phyloP scores from a whole-genome alignment of 1,284 basidiomycete genomes.

The Paramarasmius palmivorus region DNA sequence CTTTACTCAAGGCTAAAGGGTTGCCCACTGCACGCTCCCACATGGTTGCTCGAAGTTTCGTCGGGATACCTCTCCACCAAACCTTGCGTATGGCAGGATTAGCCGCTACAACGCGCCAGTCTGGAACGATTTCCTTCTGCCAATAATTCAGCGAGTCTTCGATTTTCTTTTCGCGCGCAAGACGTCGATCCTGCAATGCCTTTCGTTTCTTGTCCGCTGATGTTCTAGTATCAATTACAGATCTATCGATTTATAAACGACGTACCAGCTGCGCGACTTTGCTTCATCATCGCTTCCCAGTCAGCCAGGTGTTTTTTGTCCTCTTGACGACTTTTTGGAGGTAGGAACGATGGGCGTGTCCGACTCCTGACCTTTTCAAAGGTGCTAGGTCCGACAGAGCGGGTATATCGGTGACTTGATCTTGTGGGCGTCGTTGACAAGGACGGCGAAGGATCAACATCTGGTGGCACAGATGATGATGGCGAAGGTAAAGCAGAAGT shows the following conservation, averaged over 20 bases:
- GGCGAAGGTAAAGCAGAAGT: conserved; percentile 16
- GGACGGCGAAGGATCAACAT: conserved; percentile 23
- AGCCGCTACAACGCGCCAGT: conserved; percentile 78
- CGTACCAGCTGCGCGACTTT: conserved; percentile 70
- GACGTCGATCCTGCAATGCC: conserved; percentile 62
- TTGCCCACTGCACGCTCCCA: conserved; percentile 94
- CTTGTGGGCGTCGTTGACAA: conserved; percentile 23
- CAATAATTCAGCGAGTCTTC: conserved; percentile 73
- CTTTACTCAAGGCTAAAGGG: conserved; percentile 83
- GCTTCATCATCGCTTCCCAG: conserved; percentile 93
- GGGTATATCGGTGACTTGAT: conserved; percentile 43
- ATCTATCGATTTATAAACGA: conserved; percentile 11
- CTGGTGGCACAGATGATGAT: conserved; percentile 15
- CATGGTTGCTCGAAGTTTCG: conserved; percentile 80
- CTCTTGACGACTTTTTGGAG: conserved; percentile 81
- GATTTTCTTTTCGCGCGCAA: conserved; percentile 66
- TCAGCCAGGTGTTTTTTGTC: conserved; percentile 84
- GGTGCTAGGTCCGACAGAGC: conserved; percentile 62
- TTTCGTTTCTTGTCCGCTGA: conserved; percentile 72
- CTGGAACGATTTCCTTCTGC: conserved; percentile 80
- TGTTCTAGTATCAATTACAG: neutral
- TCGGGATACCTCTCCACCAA: conserved; percentile 94
- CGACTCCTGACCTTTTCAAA: conserved; percentile 78
- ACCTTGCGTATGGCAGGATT: conserved; percentile 67
- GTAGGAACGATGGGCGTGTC: conserved; percentile 80